Conservation (phyloP, 2,329 filamentous ascomycete species). For the Mycosphaerelloides madeirae region DNA sequence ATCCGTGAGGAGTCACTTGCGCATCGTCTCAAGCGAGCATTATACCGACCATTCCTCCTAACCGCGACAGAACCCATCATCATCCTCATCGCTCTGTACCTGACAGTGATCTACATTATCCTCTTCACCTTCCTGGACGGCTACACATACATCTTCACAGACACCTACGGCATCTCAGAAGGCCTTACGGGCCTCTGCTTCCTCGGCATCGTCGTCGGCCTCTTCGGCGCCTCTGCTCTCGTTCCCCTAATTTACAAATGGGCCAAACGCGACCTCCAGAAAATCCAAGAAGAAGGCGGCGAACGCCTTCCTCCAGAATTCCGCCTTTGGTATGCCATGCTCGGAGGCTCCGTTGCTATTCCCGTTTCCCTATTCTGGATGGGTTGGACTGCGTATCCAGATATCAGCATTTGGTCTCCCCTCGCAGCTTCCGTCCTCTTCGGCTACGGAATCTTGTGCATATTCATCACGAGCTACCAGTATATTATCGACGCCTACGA, state of each 20-base stretch:
- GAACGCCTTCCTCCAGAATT: conserved; percentile 49
- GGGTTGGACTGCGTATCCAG: conserved; percentile 47
- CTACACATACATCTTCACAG: conserved; percentile 49
- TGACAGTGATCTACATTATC: conserved; percentile 50
- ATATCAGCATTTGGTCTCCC: conserved; percentile 50
- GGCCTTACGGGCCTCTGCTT: conserved; percentile 17
- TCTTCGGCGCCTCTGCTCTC: conserved; percentile 13
- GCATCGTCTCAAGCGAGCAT: conserved; percentile 31
- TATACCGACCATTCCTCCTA: conserved; percentile 43
- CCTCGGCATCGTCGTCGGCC: conserved; percentile 14
- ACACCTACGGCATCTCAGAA: conserved; percentile 43
- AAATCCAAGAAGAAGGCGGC: conserved; percentile 36
- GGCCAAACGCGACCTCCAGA: conserved; percentile 35
- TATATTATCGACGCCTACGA: conserved; percentile 58
- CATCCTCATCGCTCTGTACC: conserved; percentile 47
- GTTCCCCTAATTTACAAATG: conserved; percentile 18
- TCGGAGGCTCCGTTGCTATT: conserved; percentile 43
- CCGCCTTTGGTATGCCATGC: conserved; percentile 51
- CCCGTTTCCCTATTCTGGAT: conserved; percentile 56
- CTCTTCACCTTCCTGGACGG: conserved; percentile 54
- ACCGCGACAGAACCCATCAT: conserved; percentile 34
- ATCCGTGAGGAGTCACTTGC: conserved; percentile 38
- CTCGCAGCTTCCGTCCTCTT: conserved; percentile 50
- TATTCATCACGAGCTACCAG: conserved; percentile 51
- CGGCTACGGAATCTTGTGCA: conserved; percentile 47